A percentile compares a stretch with the other conserved stretches of the same genome.
Conservation (phyloP, 352 stramenopile species). For the Phytophthora meadii region DNA sequence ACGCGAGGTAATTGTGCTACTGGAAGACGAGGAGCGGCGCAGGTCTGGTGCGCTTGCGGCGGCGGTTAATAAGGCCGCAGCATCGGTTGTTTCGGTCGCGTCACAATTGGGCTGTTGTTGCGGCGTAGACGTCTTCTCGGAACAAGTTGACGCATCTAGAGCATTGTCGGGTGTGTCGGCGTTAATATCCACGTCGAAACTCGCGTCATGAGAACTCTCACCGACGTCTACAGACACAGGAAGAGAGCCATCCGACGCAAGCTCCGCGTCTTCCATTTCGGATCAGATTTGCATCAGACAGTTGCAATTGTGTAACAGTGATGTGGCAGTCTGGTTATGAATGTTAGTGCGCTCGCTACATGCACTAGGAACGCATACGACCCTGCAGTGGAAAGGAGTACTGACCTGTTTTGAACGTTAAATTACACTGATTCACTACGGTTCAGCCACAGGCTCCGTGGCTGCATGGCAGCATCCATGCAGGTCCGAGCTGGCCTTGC, state of each 20-base stretch:
- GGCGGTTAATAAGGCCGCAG: constrained; percentile 9
- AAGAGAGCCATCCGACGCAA: neutral
- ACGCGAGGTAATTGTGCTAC: constrained; percentile 5
- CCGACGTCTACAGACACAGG: neutral
- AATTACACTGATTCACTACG: constrained; percentile 2
- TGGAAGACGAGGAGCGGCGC: constrained; percentile 22
- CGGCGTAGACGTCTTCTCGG: neutral
- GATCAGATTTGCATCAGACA: constrained; percentile 30
- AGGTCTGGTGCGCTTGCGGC: constrained; percentile 15
- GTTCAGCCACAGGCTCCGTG: constrained; percentile 12
- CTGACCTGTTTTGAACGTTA: too few species aligned
- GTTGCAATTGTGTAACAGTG: too few species aligned
- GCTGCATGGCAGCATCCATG: constrained; percentile 30
- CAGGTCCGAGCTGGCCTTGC: constrained; percentile 42
- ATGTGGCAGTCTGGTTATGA: too few species aligned
- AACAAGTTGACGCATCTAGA: neutral
- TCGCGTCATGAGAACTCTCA: neutral
- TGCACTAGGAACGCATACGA: too few species aligned
- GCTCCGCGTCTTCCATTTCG: constrained; percentile 27
- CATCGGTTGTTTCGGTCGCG: constrained; percentile 23
- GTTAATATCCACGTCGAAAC: constrained; percentile 12
- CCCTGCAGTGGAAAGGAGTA: too few species aligned
- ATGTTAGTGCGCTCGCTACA: too few species aligned
- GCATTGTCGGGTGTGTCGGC: neutral
- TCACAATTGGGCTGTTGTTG: constrained; percentile 46